Conservation (phyloP, 192 early-diverging fungal species). For the Umbelopsis sp. region DNA sequence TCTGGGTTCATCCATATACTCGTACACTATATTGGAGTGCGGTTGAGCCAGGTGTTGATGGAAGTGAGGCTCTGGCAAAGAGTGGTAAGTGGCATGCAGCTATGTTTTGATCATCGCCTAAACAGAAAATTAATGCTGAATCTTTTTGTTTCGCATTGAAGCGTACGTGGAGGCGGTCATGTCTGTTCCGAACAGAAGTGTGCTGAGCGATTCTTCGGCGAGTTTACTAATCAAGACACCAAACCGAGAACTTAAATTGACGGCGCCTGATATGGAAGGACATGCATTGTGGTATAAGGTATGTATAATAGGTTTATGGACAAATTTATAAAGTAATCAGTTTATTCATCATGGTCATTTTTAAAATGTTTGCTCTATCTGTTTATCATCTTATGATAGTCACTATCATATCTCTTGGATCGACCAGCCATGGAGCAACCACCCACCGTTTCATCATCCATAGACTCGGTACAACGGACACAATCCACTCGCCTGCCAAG, state of each 20-base stretch:
- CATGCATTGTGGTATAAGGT: conserved; percentile 79
- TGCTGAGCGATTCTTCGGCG: conserved; percentile 42
- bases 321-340: not conserved
- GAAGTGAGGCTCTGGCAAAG: conserved; percentile 46
- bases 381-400: conserved; percentile 5
- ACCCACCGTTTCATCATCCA: not conserved
- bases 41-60: conserved; percentile 59
- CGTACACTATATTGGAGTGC: conserved; percentile 78
- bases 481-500: conserved; percentile 1
- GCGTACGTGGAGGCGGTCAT: conserved; percentile 66
- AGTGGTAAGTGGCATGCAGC: conserved; percentile 40
- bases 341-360: not conserved
- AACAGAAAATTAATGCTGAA: not conserved
- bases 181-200: conserved; percentile 52
- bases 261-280: conserved; percentile 62
- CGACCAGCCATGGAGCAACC: conserved; percentile 18
- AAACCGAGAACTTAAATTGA: conserved; percentile 74
- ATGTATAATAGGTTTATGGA: conserved; percentile 16
- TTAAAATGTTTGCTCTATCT: not conserved
- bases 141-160: conserved; percentile 34
- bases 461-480: conserved; percentile 12
- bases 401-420: conserved; percentile 28
- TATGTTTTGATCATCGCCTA: not conserved
- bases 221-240: conserved; percentile 71
- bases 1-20: conserved; percentile 84